A percentile compares a stretch with the other conserved stretches of the same genome.
Evolutionary conservation across 1,284 basidiomycete genomes (phyloP).

Genomic region (Ganoderma boninense): DNA sequence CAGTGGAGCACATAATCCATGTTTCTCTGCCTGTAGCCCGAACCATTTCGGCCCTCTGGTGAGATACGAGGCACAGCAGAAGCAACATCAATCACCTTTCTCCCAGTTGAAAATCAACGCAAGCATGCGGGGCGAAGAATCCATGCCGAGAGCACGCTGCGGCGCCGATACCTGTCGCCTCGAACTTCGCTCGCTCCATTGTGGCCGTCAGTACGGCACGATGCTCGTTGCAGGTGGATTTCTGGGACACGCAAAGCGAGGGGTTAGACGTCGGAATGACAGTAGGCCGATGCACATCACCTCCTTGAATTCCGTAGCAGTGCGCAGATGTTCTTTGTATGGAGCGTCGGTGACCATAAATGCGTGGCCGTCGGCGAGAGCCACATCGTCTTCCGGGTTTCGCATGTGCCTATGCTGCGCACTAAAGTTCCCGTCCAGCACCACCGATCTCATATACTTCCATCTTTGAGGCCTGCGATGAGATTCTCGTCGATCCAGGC

Average conservation of each 20-base stretch:
- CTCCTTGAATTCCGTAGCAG: not conserved
- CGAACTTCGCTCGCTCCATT: constrained; percentile 9
- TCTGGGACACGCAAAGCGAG: not conserved
- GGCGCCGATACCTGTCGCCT: constrained; percentile 29
- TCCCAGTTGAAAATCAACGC: constrained; percentile 34
- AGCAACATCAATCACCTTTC: constrained; percentile 14
- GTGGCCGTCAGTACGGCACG: constrained; percentile 21
- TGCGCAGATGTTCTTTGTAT: constrained; percentile 6
- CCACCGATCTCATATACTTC: not conserved
- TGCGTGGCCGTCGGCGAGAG: constrained; percentile 1
- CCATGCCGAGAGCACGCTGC: constrained; percentile 33
- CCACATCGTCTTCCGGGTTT: constrained; percentile 9
- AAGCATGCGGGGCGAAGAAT: constrained; percentile 29
- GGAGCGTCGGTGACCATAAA: not conserved
- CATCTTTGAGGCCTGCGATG: not conserved
- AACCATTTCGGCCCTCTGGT: too few relatives aligned
- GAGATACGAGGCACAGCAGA: too few relatives aligned
- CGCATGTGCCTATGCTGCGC: constrained; percentile 12
- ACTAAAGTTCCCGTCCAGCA: constrained; percentile 13
- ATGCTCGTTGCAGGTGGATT: constrained; percentile 12
- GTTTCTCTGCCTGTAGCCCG: constrained; percentile 30
- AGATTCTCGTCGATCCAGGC: too few relatives aligned
- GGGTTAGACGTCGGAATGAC: too few relatives aligned
- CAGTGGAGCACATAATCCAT: constrained; percentile 33
- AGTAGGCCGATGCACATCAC: not conserved